A percentile compares a stretch with the other conserved stretches of the same genome.
Evolutionary conservation across 2,329 filamentous ascomycete species (phyloP).

Genomic region (Pyricularia sp.): DNA sequence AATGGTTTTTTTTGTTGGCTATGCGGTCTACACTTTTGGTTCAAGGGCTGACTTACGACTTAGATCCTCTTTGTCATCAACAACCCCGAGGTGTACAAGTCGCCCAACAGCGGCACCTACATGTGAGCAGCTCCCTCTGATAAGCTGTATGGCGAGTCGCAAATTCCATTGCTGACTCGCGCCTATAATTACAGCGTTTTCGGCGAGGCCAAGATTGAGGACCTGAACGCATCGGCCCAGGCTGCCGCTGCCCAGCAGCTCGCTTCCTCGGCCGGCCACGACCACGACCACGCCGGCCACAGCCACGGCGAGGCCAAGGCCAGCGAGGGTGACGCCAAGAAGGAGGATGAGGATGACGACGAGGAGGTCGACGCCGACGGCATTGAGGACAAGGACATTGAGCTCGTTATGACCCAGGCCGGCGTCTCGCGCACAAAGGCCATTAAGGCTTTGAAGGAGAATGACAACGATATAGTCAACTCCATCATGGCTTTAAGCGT

Average conservation of each 20-base stretch:
- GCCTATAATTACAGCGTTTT: slow-evolving; percentile 64
- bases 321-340: slow-evolving; percentile 55
- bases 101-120: slow-evolving; percentile 98
- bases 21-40: not conserved
- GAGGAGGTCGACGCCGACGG: slow-evolving; percentile 94
- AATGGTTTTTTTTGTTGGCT: not conserved
- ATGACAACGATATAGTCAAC: slow-evolving; percentile 99
- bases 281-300: slow-evolving; percentile 58
- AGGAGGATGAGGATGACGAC: slow-evolving; percentile 79
- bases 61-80: slow-evolving; percentile 99
- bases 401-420: slow-evolving; percentile 97
- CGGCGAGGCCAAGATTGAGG: slow-evolving; percentile 99
- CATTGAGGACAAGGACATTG: slow-evolving; percentile 98
- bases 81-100: slow-evolving; percentile 99
- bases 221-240: slow-evolving; percentile 97
- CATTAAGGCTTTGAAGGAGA: slow-evolving; percentile 96
- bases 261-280: slow-evolving; percentile 57
- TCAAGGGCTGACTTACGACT: slow-evolving; percentile 8
- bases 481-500: slow-evolving; percentile 98
- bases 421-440: slow-evolving; percentile 97
- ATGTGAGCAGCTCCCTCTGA: slow-evolving; percentile 61
- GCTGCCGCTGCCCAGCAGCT: slow-evolving; percentile 93
- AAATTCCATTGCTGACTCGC: not conserved
- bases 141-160: not conserved
- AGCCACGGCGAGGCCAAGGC: slow-evolving; percentile 53